A percentile compares a stretch with the other conserved stretches of the same genome.
Evolutionary conservation across 306 rosid species (phyloP).

Genomic region (Aeschynomene evenia): DNA sequence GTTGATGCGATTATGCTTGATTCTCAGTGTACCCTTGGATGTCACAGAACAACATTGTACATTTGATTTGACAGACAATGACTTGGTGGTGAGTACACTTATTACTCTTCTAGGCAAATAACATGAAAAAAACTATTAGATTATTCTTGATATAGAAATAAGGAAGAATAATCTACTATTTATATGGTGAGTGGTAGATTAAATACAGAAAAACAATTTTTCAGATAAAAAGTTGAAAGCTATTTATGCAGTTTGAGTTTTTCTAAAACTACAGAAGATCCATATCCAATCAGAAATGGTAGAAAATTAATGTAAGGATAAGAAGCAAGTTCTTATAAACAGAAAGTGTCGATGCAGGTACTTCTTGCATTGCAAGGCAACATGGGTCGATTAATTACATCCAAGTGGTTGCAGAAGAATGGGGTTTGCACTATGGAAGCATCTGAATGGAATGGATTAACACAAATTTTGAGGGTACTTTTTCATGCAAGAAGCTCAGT

Average conservation of each 20-base stretch:
- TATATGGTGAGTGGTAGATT: neutral
- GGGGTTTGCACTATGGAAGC: slow-evolving; percentile 75
- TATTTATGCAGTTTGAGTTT: too few species aligned
- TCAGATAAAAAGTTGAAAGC: neutral
- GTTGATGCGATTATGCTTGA: slow-evolving; percentile 71
- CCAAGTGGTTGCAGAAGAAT: slow-evolving; percentile 72
- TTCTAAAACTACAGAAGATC: too few species aligned
- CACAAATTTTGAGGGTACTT: slow-evolving; percentile 76
- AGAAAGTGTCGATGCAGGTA: slow-evolving; percentile 51
- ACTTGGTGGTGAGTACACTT: slow-evolving; percentile 65
- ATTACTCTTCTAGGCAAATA: slow-evolving; percentile 11
- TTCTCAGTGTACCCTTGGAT: slow-evolving; percentile 70
- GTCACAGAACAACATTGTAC: slow-evolving; percentile 62
- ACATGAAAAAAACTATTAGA: neutral
- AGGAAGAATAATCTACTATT: neutral
- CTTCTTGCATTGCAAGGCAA: slow-evolving; percentile 77
- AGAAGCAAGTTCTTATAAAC: neutral
- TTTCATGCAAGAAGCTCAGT: slow-evolving; percentile 57
- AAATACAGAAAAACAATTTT: neutral
- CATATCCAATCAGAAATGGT: neutral
- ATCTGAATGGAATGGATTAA: slow-evolving; percentile 94
- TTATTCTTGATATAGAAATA: neutral
- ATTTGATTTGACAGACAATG: slow-evolving; percentile 58
- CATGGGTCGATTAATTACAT: slow-evolving; percentile 67
- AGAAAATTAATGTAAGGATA: slow-evolving; percentile 2